Conservation (phyloP, 1,284 basidiomycete genomes). For the Bothia castanella region DNA sequence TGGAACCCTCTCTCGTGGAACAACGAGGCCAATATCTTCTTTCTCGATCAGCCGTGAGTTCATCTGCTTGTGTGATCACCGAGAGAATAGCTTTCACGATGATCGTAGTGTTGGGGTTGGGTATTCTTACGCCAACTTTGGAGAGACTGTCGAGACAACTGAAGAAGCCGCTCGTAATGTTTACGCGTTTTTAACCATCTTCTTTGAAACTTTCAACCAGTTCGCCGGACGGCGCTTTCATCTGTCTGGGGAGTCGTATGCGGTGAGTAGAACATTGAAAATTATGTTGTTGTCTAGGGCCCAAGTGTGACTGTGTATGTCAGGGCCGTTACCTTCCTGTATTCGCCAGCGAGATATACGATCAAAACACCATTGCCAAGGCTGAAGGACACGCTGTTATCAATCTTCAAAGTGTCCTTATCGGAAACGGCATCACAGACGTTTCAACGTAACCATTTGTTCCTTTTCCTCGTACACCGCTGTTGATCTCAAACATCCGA, state of each 20-base stretch:
- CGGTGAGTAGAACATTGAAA: conserved; percentile 35
- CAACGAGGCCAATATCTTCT: conserved; percentile 65
- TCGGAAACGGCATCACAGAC: conserved; percentile 64
- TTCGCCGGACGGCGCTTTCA: conserved; percentile 63
- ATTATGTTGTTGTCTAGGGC: not conserved
- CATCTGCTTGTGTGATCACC: conserved; percentile 34
- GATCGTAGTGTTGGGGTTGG: conserved; percentile 42
- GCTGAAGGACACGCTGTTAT: conserved; percentile 56
- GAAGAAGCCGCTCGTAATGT: conserved; percentile 72
- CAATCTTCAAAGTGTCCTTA: conserved; percentile 64
- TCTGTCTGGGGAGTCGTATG: conserved; percentile 69
- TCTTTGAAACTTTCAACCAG: conserved; percentile 71
- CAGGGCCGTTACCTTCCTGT: conserved; percentile 78
- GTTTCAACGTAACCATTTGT: conserved; percentile 47
- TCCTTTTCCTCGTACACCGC: not conserved
- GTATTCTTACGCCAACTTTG: conserved; percentile 49
- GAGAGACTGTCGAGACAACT: conserved; percentile 54
- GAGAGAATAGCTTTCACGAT: conserved; percentile 20
- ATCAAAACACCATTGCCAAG: conserved; percentile 60
- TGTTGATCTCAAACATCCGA: not conserved
- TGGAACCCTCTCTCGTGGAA: conserved; percentile 72
- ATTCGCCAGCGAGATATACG: conserved; percentile 76
- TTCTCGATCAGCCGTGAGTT: conserved; percentile 66
- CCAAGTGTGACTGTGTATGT: not conserved
- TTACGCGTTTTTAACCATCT: conserved; percentile 68